Percentiles rank a stretch among this genome's conserved stretches.
Evolutionary conservation across 2,329 filamentous ascomycete species (phyloP).

Genomic region (Neoscytalidium dimidiatum): DNA sequence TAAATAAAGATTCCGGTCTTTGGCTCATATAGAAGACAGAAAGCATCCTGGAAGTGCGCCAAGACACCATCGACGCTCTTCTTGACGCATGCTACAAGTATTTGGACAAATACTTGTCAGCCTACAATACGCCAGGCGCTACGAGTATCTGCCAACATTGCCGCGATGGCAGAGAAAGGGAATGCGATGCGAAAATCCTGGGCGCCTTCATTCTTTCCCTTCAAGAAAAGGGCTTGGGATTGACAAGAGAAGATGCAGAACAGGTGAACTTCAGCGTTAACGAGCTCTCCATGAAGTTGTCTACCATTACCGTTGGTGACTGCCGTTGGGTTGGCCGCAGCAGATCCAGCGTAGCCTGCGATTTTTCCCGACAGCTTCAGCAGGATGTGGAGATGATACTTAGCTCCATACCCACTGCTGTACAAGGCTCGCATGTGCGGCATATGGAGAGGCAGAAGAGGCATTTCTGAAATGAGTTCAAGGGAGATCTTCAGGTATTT

Average conservation of each 20-base stretch:
- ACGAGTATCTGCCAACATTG: background rate
- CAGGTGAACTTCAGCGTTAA: background rate
- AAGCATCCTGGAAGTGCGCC: background rate
- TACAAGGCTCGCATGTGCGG: background rate
- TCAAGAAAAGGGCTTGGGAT: background rate
- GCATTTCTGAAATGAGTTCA: background rate
- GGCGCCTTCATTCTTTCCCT: background rate
- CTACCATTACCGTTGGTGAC: background rate
- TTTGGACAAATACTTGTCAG: background rate
- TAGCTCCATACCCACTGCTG: background rate
- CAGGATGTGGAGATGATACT: background rate
- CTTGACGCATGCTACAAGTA: slow-evolving; percentile 1
- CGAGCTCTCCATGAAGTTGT: background rate
- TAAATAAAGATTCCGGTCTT: too few relatives aligned
- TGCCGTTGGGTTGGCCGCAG: background rate
- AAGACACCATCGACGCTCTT: background rate
- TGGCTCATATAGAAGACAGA: too few relatives aligned
- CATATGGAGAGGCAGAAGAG: background rate
- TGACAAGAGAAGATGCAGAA: background rate
- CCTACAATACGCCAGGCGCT: background rate
- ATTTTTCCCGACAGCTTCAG: background rate
- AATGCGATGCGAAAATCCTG: background rate
- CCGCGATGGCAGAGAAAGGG: background rate
- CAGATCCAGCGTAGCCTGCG: background rate
- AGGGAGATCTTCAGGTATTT: too few relatives aligned